These are phyloP conservation scores for Furcasterigmium furcatum DNA, from an alignment of 2,329 filamentous ascomycete genomes.

Conservation along the genomic window DNA sequence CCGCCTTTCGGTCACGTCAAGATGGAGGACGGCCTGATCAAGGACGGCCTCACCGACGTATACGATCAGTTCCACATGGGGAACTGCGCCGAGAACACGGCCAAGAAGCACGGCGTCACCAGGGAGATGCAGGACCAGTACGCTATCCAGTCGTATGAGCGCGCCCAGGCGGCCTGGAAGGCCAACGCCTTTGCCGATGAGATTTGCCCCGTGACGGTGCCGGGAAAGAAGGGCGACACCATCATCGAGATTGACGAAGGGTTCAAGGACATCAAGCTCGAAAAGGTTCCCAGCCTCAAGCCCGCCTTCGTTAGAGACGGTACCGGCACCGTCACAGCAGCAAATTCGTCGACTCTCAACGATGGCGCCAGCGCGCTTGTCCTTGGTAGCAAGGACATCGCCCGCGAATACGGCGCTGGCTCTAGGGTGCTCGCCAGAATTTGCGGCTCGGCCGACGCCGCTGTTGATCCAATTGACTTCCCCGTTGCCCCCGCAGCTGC, in stretches of 20 bases:
- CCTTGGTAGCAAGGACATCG: conserved; percentile 75
- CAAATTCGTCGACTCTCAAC: conserved; percentile 91
- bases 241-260: conserved; percentile 83
- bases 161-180: conserved; percentile 88
- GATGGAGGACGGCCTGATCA: conserved; percentile 88
- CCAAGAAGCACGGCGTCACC: conserved; percentile 78
- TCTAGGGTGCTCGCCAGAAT: conserved; percentile 87
- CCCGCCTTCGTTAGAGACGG: conserved; percentile 87
- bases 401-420: conserved; percentile 71
- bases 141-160: conserved; percentile 83
- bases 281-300: conserved; percentile 83
- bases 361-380: conserved; percentile 92
- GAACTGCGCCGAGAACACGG: conserved; percentile 91
- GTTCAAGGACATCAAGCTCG: conserved; percentile 79
- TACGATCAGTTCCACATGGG: conserved; percentile 99
- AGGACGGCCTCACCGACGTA: conserved; percentile 93
- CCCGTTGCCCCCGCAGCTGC: conserved; percentile 89
- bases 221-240: conserved; percentile 77
- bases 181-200: conserved; percentile 81
- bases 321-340: conserved; percentile 87
- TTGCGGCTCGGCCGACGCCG: conserved; percentile 82
- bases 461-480: conserved; percentile 89
- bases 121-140: conserved; percentile 89
- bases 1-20: conserved; percentile 85
- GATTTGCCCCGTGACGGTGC: conserved; percentile 82